Evolutionary conservation across 2,329 filamentous ascomycete species (phyloP).

Genomic region (Sarocladium brachiariae): DNA sequence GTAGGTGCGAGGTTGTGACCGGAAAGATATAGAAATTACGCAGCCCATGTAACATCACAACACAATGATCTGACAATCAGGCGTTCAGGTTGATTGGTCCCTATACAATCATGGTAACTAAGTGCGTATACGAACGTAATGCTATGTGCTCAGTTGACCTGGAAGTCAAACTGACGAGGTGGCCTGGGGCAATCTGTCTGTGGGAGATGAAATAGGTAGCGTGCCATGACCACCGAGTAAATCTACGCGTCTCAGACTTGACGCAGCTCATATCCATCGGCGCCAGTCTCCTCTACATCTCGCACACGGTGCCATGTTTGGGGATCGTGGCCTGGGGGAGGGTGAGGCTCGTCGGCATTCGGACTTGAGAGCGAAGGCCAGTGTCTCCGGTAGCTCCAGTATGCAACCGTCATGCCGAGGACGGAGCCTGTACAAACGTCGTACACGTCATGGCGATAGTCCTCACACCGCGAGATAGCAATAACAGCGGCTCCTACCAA

Average conservation of each 20-base stretch:
- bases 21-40: constrained; percentile 8
- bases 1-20: background rate
- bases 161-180: background rate
- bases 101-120: background rate
- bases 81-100: background rate
- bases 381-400: constrained; percentile 60
- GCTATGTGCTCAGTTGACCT: background rate
- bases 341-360: constrained; percentile 52
- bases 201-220: too few relatives aligned
- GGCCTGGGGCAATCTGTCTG: too few relatives aligned
- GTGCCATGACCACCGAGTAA: background rate
- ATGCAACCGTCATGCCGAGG: constrained; percentile 53
- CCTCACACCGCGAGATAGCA: constrained; percentile 61
- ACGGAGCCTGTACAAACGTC: constrained; percentile 57
- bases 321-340: constrained; percentile 33
- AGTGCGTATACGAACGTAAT: background rate
- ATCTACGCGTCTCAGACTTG: constrained; percentile 16
- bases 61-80: constrained; percentile 9
- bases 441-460: constrained; percentile 66
- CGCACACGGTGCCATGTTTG: constrained; percentile 36
- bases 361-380: constrained; percentile 49
- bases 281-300: constrained; percentile 46
- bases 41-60: constrained; percentile 10
- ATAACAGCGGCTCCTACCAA: constrained; percentile 59
- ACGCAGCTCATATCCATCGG: constrained; percentile 30